A percentile compares a stretch with the other conserved stretches of the same genome.
Evolutionary conservation across 495 filamentous ascomycete species (phyloP).

Genomic region (Glutinoglossum americanum): DNA sequence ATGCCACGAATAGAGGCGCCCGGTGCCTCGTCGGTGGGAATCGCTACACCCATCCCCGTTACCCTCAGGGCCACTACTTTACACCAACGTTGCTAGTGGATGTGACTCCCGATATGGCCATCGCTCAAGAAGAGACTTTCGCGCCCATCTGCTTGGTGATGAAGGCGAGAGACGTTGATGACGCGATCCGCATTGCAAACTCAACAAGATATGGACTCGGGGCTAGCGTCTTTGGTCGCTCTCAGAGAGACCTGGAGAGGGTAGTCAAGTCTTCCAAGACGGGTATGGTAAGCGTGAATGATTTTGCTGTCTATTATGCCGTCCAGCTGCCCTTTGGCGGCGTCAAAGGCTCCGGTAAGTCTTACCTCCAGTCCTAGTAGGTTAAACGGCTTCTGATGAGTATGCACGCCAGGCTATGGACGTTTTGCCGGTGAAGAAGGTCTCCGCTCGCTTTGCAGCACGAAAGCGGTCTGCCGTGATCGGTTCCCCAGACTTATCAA

Average conservation of each 20-base stretch:
- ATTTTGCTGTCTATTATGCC: slow-evolving; percentile 82
- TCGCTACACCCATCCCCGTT: slow-evolving; percentile 39
- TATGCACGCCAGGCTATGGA: slow-evolving; percentile 46
- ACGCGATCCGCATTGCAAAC: slow-evolving; percentile 54
- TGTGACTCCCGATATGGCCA: slow-evolving; percentile 38
- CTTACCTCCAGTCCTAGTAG: not conserved
- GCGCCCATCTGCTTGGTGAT: slow-evolving; percentile 75
- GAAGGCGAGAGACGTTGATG: slow-evolving; percentile 34
- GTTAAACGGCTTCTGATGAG: not conserved
- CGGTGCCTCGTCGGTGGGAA: slow-evolving; percentile 65
- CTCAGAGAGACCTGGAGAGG: slow-evolving; percentile 22
- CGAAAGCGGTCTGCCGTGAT: slow-evolving; percentile 71
- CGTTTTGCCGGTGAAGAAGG: slow-evolving; percentile 86
- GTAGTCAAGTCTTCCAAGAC: slow-evolving; percentile 49
- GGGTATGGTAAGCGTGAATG: slow-evolving; percentile 86
- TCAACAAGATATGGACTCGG: slow-evolving; percentile 58
- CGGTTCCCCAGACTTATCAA: slow-evolving; percentile 32
- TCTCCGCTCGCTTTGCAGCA: slow-evolving; percentile 59
- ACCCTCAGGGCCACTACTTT: slow-evolving; percentile 78
- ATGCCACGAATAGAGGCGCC: slow-evolving; percentile 60
- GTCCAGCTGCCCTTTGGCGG: slow-evolving; percentile 89
- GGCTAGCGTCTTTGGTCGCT: slow-evolving; percentile 47
- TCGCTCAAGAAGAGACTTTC: slow-evolving; percentile 82
- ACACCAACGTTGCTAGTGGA: slow-evolving; percentile 70
- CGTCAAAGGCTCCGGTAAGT: slow-evolving; percentile 36